A percentile compares a stretch with the other conserved stretches of the same genome.
Evolutionary conservation across 2,329 filamentous ascomycete genomes (phyloP).

Genomic region (Xylariaceae sp.): DNA sequence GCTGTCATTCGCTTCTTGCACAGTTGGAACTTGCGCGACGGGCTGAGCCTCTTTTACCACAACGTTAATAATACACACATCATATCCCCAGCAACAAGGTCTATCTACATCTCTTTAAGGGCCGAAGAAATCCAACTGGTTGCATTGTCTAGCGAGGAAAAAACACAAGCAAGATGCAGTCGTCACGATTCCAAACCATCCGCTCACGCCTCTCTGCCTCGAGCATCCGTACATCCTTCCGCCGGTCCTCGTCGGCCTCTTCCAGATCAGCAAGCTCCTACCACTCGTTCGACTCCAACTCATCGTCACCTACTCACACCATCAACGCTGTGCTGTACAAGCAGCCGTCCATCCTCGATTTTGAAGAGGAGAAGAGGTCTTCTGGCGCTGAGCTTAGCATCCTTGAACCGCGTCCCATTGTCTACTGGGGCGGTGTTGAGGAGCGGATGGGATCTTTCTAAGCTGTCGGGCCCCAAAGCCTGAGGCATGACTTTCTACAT

Average conservation of each 20-base stretch:
- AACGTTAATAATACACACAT: slow-evolving; percentile 15
- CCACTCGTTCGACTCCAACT: slow-evolving; percentile 47
- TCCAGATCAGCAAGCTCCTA: slow-evolving; percentile 45
- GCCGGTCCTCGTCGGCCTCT: slow-evolving; percentile 53
- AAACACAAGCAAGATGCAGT: slow-evolving; percentile 45
- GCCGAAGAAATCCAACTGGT: not conserved
- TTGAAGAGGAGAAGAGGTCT: slow-evolving; percentile 59
- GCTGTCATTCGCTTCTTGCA: slow-evolving; percentile 36
- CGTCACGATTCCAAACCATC: slow-evolving; percentile 53
- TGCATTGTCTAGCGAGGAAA: slow-evolving; percentile 1
- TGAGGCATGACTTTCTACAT: not conserved
- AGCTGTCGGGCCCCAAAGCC: slow-evolving; percentile 1
- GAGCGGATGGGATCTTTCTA: slow-evolving; percentile 56
- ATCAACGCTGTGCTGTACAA: slow-evolving; percentile 63
- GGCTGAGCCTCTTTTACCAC: slow-evolving; percentile 38
- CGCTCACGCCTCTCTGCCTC: slow-evolving; percentile 54
- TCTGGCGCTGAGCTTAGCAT: slow-evolving; percentile 58
- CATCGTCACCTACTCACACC: slow-evolving; percentile 49
- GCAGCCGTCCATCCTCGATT: slow-evolving; percentile 59
- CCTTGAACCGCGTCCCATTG: slow-evolving; percentile 63
- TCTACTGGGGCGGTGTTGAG: slow-evolving; percentile 66
- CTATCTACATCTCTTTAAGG: slow-evolving; percentile 1
- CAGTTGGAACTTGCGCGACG: slow-evolving; percentile 23
- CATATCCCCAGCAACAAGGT: not conserved
- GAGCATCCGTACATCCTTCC: slow-evolving; percentile 55